A percentile compares a stretch with the other conserved stretches of the same genome.
Evolutionary conservation across 495 filamentous ascomycete species (phyloP).

Genomic region (Podospora didyma): DNA sequence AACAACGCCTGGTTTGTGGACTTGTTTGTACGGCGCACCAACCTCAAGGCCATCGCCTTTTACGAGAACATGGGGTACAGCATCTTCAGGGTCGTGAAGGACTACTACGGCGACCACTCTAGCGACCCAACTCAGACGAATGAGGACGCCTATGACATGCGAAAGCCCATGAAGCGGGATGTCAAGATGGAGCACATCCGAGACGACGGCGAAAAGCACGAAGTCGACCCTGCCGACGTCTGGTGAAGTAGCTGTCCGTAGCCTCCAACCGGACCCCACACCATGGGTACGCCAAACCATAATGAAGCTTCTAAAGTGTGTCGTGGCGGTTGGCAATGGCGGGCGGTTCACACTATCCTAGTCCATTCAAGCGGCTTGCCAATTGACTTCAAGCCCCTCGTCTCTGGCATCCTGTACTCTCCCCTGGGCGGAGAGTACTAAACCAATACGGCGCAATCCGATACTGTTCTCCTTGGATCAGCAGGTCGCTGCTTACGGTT

Average conservation of each 20-base stretch:
- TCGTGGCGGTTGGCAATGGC: no score
- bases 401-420: no score
- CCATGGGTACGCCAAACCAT: no score
- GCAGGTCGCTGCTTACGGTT: no score
- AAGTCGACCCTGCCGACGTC: constrained; percentile 79
- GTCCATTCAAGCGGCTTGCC: no score
- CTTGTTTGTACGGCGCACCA: constrained; percentile 84
- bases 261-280: no score
- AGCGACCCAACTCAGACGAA: constrained; percentile 62
- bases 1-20: constrained; percentile 93
- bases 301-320: no score
- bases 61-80: constrained; percentile 88
- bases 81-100: constrained; percentile 80
- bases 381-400: no score
- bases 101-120: constrained; percentile 73
- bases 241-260: constrained; percentile 48
- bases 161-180: constrained; percentile 84
- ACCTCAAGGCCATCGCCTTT: constrained; percentile 78
- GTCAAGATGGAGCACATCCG: constrained; percentile 71
- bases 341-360: no score
- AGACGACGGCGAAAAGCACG: constrained; percentile 75
- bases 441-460: no score
- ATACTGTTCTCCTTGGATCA: no score
- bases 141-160: constrained; percentile 95
- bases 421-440: no score